These are phyloP conservation scores for Boletus insuetus DNA, from an alignment of 768 basidiomycete genomes.

Conservation along the genomic window DNA sequence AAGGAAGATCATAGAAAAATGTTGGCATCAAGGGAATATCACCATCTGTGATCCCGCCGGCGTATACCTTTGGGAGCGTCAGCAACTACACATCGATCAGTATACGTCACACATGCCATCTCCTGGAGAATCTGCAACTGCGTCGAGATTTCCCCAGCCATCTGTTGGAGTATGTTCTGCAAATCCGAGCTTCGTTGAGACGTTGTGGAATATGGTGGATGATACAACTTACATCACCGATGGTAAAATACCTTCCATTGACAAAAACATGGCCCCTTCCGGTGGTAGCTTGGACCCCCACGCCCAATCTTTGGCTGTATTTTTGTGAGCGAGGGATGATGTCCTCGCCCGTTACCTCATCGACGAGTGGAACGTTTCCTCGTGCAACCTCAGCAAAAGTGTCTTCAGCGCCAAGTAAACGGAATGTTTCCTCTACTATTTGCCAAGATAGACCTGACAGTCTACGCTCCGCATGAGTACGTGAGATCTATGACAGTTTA, in stretches of 20 bases:
- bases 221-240: constrained; percentile 58
- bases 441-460: constrained; percentile 42
- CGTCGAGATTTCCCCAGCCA: constrained; percentile 43
- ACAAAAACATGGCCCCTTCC: constrained; percentile 72
- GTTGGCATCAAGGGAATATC: constrained; percentile 50
- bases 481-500: constrained; percentile 35
- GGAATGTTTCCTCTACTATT: constrained; percentile 39
- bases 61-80: constrained; percentile 47
- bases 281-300: constrained; percentile 34
- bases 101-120: constrained; percentile 43
- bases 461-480: constrained; percentile 32
- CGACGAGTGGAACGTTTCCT: constrained; percentile 23
- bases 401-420: constrained; percentile 33
- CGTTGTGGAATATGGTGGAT: too few relatives aligned
- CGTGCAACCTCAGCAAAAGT: constrained; percentile 42
- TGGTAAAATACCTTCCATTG: constrained; percentile 77
- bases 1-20: constrained; percentile 91
- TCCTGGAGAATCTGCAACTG: constrained; percentile 74
- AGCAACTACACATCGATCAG: neutral
- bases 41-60: constrained; percentile 53
- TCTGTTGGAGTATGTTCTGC: constrained; percentile 27
- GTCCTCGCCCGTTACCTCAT: constrained; percentile 28
- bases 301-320: constrained; percentile 61
- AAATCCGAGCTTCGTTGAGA: neutral
- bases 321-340: constrained; percentile 43